Base-by-base conservation (phyloP, 306 rosid genomes). In the Boehmeria nivea region DNA sequence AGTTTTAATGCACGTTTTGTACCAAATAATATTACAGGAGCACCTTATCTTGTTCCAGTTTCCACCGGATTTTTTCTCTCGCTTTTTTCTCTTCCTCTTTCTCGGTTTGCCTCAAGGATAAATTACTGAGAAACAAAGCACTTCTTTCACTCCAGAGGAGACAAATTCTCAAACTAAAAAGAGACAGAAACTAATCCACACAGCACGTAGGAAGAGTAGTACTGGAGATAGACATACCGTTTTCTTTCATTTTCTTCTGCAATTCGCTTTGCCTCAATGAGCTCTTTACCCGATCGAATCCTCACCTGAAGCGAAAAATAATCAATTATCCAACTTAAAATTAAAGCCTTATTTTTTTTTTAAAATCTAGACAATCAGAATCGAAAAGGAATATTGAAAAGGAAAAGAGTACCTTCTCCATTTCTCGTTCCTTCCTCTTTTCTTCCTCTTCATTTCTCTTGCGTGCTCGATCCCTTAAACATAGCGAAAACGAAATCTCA, bases 1-100 rank as follows among this genome's bases (percentile, higher is more conserved):
- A n/a, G n/a, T 31, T 31, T 31, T 31, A 31, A 10, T 6, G 5
- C 36, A 4, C 9, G 36, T 25, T 23, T n/a, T 15, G 4, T 21
- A 22, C 14, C 11, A 24, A 39, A 22, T 13, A 9, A 15, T 11
- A 43, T 3, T 16, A 57, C 54, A 22, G 49, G 44, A 65, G 43
- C 72, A 90, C 97, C 97, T 84, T 90, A 66, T 90, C 94, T 54
- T 84, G 95, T 54, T 83, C 80, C 43, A 90, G 76, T 74, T 80
- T 83, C 72, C 54, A 55, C 14, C 73, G 57, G 50, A 84, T 76
- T 51, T 31, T 78, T 28, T 70, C 78, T 61, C 86, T 78, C 52
- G 95, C 95, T 68, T 73, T 81, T 70, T 76, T 78, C 76, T 81
- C 86, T 59, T 86, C 97, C 65, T 79, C 76, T 63, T 76, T 84